Evolutionary conservation across 2,329 filamentous ascomycete genomes (phyloP), one percentile per base, ranked within the genome.

Genomic region (Triangularia setosa): DNA sequence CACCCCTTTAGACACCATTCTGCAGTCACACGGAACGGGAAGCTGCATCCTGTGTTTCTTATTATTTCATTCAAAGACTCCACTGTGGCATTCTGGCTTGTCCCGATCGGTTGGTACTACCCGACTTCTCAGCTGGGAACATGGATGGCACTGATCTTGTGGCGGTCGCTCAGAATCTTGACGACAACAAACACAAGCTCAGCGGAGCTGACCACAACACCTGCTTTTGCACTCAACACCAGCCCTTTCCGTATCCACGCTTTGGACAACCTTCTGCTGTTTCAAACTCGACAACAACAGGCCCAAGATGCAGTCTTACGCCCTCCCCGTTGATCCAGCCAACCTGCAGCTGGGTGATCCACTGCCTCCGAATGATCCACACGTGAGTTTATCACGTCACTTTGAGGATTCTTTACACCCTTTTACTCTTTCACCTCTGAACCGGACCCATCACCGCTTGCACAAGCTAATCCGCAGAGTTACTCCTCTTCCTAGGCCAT

Each of bases 401-500:
- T 48, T n/a, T n/a, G n/a, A n/a, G n/a, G n/a, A 55, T 27, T 16
- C 23, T 57, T 11, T 24, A 16, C 27, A 52, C 40, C 3, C n/a
- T n/a, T 35, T 24, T 6, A 27, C 16, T 48, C 14, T 23, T 23
- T 25, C 21, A 53, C 21, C 5, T 28, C 27, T 28, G n/a, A n/a
- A n/a, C n/a, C n/a, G n/a, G n/a, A n/a, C n/a, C n/a, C 11, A 9
- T 40, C 7, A 2, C 35, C 35, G 35, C 16, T n/a, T 40, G 35
- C n/a, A 18, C 5, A 21, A 48, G 40, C 40, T 48, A 21, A 48
- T 18, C 18, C 16, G 12, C n/a, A 18, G 5, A 8, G 18, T 21
- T 48, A 6, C n/a, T 48, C 40, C 2, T 48, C 58, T 28, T 27
- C 6, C 18, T 14, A 71, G 70, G 70, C 64, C n/a, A 40, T 71